A percentile compares a stretch with the other conserved stretches of the same genome.
Conservation (phyloP, 139 green algal genomes). For the Coccomyxa sp. region DNA sequence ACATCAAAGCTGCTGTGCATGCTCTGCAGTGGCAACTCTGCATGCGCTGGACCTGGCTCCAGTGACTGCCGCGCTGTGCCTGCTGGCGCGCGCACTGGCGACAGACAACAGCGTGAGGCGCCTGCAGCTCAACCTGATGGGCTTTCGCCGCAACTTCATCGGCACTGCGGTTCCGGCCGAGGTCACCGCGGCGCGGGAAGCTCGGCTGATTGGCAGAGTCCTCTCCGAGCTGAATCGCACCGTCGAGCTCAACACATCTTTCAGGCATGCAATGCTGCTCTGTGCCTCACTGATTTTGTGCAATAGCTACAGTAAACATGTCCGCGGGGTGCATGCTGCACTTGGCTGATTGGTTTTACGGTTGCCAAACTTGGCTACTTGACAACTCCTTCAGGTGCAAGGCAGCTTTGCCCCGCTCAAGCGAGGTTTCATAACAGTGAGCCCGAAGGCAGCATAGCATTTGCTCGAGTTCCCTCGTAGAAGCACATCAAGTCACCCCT, state of each 20-base stretch:
- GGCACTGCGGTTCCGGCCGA: neutral
- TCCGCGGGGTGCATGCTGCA: no score
- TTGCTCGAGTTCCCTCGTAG: no score
- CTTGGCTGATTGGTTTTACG: no score
- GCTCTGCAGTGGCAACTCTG: neutral
- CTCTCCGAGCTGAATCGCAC: neutral
- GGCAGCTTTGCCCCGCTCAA: no score
- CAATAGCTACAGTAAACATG: neutral
- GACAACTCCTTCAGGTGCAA: no score
- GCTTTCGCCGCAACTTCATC: neutral
- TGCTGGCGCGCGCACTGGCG: neutral
- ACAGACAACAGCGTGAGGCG: neutral
- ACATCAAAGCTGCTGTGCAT: neutral
- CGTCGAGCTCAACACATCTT: neutral
- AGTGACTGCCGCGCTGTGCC: neutral
- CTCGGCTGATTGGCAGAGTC: neutral
- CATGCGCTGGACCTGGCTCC: neutral
- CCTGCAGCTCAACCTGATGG: neutral
- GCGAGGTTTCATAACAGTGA: no score
- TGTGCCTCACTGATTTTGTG: neutral
- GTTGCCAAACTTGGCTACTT: no score
- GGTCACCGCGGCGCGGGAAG: neutral
- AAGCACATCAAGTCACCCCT: no score
- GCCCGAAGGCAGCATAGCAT: no score
- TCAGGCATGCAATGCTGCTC: neutral